Evolutionary conservation across 371 early-diverging fungal species (phyloP), one percentile per base, ranked within the genome.

Genomic region (Blastocladiella emersonii): DNA sequence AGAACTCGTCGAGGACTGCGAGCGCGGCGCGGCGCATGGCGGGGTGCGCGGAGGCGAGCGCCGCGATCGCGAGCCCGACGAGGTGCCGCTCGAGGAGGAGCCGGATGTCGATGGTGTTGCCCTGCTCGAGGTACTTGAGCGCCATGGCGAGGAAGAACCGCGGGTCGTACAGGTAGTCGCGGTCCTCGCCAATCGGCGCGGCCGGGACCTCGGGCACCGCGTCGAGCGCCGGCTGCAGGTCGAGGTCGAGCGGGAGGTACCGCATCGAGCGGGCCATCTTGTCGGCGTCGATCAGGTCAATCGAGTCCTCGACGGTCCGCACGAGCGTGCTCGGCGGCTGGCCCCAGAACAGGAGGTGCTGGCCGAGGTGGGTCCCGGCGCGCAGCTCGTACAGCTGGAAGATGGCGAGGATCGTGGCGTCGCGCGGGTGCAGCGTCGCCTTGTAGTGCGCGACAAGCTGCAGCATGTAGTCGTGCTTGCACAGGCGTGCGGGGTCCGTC

Each of bases 71-170:
- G 56, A 89, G 69, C 0, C 89, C 90, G 1, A 90, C 66, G 1
- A 79, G 80, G 63, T 88, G 85, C 56, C 73, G 74, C 61, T 90
- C 90, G n/a, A 90, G 74, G 49, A 84, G 72, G 23, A 72, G 72
- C 45, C 83, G 75, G 63, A 81, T 75, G 35, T 87, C 86, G 6
- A 83, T 41, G 56, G 63, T 67, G 6, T 72, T 74, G 41, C 81
- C 83, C 34, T 71, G 71, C 21, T 81, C 70, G 37, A 89, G 71
- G 56, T 76, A 65, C 17, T 77, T 81, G 0, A 84, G 82, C 69
- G 87, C 79, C 21, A 89, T 70, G 1, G 90, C 87, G 30, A 88
- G 66, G 64, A 89, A 77, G 69, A 87, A 91, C 7, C 74, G 70
- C 37, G 82, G 78, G 66, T 89, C 89, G 63, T 90, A 91, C 17